Conservation (phyloP, 1,139 yeast species). For the Saccharomyces pastorianus region DNA sequence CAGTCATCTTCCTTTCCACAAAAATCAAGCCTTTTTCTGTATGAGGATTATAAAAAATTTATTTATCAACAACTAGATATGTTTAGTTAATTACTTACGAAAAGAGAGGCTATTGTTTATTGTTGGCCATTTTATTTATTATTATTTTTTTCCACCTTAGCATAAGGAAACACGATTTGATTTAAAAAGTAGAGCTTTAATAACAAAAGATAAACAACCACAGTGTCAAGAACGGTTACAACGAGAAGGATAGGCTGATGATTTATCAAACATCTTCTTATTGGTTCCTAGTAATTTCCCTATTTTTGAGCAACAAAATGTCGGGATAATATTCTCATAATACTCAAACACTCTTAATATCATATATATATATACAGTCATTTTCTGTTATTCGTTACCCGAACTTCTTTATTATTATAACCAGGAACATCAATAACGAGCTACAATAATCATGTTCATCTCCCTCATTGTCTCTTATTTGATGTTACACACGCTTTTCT, state of each 20-base stretch:
- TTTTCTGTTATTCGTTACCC: not conserved
- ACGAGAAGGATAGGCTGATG: not conserved
- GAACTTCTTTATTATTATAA: not conserved
- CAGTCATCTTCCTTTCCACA: not conserved
- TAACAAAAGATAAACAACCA: not conserved
- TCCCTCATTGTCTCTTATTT: not conserved
- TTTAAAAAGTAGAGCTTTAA: not conserved
- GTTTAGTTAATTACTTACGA: not conserved
- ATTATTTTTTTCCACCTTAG: not conserved
- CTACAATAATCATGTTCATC: not conserved
- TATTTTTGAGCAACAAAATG: not conserved
- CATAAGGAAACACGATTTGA: not conserved
- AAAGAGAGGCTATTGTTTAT: not conserved
- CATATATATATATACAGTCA: not conserved
- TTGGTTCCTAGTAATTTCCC: not conserved
- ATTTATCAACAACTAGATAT: not conserved
- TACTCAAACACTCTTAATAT: not conserved
- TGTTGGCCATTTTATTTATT: not conserved
- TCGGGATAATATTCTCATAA: not conserved
- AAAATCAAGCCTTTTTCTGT: not conserved
- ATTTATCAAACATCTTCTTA: not conserved
- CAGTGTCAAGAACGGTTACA: not conserved
- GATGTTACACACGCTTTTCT: not conserved
- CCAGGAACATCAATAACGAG: not conserved
- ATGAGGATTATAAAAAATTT: not conserved